Percentiles rank a stretch among this genome's conserved stretches.
phyloP scores from a whole-genome alignment of 1,139 yeast genomes.

The Magnusiomyces clavatus region DNA sequence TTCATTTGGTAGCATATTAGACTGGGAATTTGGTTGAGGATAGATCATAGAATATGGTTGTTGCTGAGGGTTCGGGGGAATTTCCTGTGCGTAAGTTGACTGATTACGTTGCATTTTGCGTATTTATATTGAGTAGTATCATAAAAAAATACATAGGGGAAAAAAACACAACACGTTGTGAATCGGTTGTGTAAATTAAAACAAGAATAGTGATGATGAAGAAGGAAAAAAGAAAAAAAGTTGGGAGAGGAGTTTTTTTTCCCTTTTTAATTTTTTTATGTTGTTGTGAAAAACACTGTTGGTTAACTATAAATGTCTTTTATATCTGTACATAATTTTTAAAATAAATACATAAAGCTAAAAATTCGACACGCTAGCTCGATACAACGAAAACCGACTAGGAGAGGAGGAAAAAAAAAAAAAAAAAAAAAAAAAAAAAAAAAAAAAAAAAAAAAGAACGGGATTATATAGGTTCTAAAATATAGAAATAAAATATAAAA shows the following conservation, averaged over 20 bases:
- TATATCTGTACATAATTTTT: too few relatives aligned
- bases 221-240: too few relatives aligned
- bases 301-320: too few relatives aligned
- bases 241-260: too few relatives aligned
- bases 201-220: not conserved
- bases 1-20: not conserved
- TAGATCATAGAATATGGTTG: not conserved
- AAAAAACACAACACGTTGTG: not conserved
- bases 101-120: not conserved
- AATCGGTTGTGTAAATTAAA: not conserved
- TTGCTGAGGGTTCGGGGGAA: not conserved
- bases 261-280: too few relatives aligned
- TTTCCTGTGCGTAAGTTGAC: not conserved
- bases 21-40: not conserved
- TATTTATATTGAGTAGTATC: not conserved
- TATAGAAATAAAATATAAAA: too few relatives aligned
- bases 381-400: too few relatives aligned
- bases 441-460: not conserved
- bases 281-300: too few relatives aligned
- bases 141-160: not conserved
- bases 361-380: too few relatives aligned
- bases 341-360: too few relatives aligned
- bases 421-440: not conserved
- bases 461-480: too few relatives aligned
- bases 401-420: too few relatives aligned